Evolutionary conservation across 371 early-diverging fungal genomes (phyloP).

Genomic region (Mucor piriformis): DNA sequence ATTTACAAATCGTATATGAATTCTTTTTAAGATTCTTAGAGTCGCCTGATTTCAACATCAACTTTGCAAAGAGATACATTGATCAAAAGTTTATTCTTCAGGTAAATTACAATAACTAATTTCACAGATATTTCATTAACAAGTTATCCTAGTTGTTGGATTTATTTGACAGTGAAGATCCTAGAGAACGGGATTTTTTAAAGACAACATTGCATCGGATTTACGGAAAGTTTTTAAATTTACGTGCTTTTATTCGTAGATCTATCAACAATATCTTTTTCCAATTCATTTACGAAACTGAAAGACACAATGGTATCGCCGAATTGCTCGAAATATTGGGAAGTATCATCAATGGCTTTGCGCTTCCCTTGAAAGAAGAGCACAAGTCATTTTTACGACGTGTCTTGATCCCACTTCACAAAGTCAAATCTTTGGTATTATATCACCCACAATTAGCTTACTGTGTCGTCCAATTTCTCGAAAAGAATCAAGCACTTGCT

Average conservation of each 20-base stretch:
- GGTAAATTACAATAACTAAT: conserved; percentile 71
- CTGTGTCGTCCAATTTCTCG: conserved; percentile 96
- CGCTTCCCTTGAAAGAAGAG: conserved; percentile 95
- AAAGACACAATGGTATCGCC: conserved; percentile 95
- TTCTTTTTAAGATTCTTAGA: conserved; percentile 96
- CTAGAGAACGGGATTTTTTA: conserved; percentile 94
- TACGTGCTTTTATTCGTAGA: conserved; percentile 95
- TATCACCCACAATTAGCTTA: conserved; percentile 97
- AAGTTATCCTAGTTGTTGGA: conserved; percentile 69
- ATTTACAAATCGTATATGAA: conserved; percentile 95
- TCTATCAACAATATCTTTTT: conserved; percentile 98
- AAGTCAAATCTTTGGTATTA: conserved; percentile 86
- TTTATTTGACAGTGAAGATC: conserved; percentile 97
- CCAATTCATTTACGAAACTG: conserved; percentile 95
- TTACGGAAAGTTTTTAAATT: conserved; percentile 95
- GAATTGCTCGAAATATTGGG: conserved; percentile 96
- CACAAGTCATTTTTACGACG: conserved; percentile 92
- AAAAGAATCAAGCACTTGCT: conserved; percentile 91
- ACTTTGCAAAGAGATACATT: conserved; percentile 92
- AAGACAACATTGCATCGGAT: conserved; percentile 97
- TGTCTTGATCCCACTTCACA: conserved; percentile 95
- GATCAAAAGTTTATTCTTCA: conserved; percentile 92
- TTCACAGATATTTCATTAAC: conserved; percentile 66
- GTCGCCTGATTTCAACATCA: conserved; percentile 94
- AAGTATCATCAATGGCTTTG: conserved; percentile 98